phyloP scores from a whole-genome alignment of 1,284 basidiomycete species.

The Boletellus dicymbophilus region DNA sequence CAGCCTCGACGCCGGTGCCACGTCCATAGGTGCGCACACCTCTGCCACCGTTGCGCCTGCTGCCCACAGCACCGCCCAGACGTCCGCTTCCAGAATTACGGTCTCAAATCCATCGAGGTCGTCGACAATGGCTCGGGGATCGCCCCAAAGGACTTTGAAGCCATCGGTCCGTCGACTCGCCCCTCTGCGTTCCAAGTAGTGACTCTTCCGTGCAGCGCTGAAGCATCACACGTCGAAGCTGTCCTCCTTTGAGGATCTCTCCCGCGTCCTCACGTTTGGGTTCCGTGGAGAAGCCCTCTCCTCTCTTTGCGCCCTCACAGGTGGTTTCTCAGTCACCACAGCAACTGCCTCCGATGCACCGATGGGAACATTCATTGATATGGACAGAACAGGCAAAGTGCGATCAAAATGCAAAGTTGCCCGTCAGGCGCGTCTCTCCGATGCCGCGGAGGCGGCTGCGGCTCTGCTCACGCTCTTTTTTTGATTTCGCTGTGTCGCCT shows the following conservation, averaged over 20 bases:
- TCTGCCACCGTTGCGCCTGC: neutral
- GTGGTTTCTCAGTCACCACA: conserved; percentile 72
- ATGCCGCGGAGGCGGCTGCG: neutral
- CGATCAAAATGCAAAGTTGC: conserved; percentile 61
- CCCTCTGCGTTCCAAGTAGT: neutral
- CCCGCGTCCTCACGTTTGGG: conserved; percentile 82
- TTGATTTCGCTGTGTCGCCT: too few relatives aligned
- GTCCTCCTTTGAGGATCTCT: conserved; percentile 3
- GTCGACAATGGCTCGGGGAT: conserved; percentile 82
- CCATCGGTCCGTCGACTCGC: conserved; percentile 60
- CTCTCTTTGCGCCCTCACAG: conserved; percentile 86
- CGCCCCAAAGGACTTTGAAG: conserved; percentile 55
- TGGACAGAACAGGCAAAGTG: conserved; percentile 67
- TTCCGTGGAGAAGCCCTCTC: conserved; percentile 97
- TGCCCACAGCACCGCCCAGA: conserved; percentile 49
- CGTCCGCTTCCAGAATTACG: conserved; percentile 89
- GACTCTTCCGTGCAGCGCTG: conserved; percentile 1
- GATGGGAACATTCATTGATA: conserved; percentile 76
- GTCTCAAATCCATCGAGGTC: conserved; percentile 86
- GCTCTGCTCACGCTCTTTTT: neutral
- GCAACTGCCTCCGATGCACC: conserved; percentile 72
- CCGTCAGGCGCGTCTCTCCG: conserved; percentile 59
- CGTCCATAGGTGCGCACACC: neutral
- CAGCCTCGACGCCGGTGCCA: neutral
- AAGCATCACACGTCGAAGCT: conserved; percentile 9